Evolutionary conservation across 2,329 filamentous ascomycete species (phyloP), one percentile per base, ranked within the genome.

Genomic region (Endoconidiophora laricicola): DNA sequence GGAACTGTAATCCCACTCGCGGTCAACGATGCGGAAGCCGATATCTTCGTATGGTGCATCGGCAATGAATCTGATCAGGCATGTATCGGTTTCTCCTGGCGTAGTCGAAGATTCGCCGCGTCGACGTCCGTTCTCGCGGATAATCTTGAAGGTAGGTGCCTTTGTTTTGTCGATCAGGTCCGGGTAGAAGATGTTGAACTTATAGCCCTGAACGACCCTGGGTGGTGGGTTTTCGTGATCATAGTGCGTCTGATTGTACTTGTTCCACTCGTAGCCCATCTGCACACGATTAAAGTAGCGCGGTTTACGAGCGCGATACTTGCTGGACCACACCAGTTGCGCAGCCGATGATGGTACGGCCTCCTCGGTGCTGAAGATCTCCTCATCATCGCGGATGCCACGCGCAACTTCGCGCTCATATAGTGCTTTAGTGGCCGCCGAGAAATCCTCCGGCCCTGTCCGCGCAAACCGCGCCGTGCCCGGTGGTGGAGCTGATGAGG

Each of bases 181-280:
- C 0, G 91, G 91, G 61, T 98, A 98, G 67, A 98, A 98, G 47
- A 98, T 90, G 67, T 98, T 96, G 73, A 98, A 98, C 64, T 94
- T 95, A 72, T 98, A 98, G 51, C 91, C 91, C 63, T 98, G 91
- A 9, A 98, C 91, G 5, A 98, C 90, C 66, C 94, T 95, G 23
- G 91, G 91, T 1, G 91, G 91, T 2, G 91, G 91, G 60, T 96
- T 95, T 62, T 96, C 90, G 63, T 95, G 86, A 63, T 96, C 91
- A 67, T 98, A 98, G 66, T 98, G 91, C 10, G 91, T 98, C 67
- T 98, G 91, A 61, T 98, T 98, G 73, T 98, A 98, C 66, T 98
- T 98, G 71, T 98, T 98, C 91, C 91, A 98, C 65, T 98, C 91
- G 64, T 96, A 98, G 48, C 91, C 91, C 85, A 95, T 95, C 65